phyloP scores from a whole-genome alignment of 2,329 filamentous ascomycete genomes.

The Ophiosphaerella narmari region DNA sequence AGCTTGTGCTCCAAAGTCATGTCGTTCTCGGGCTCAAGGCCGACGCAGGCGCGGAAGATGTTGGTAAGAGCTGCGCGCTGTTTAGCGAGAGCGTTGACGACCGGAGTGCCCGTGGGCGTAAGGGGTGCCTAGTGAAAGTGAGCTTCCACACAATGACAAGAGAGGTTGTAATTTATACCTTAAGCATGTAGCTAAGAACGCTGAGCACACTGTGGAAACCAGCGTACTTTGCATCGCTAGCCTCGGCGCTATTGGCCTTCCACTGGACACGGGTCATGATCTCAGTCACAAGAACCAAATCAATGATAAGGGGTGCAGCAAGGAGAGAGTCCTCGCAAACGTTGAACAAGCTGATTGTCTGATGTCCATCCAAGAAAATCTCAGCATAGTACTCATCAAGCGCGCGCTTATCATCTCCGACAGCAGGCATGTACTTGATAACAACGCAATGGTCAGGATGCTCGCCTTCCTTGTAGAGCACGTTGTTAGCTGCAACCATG shows the following conservation, averaged over 20 bases:
- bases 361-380: constrained; percentile 98
- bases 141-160: constrained; percentile 14
- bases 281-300: constrained; percentile 89
- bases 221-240: constrained; percentile 71
- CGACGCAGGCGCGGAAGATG: constrained; percentile 97
- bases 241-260: constrained; percentile 64
- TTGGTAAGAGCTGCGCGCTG: constrained; percentile 94
- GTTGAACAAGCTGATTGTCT: constrained; percentile 98
- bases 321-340: constrained; percentile 98
- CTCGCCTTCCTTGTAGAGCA: constrained; percentile 89
- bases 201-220: constrained; percentile 97
- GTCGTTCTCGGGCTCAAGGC: constrained; percentile 94
- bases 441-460: constrained; percentile 98
- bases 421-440: constrained; percentile 99
- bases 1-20: constrained; percentile 99
- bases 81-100: constrained; percentile 94
- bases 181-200: constrained; percentile 98
- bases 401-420: constrained; percentile 98
- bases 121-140: constrained; percentile 70
- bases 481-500: constrained; percentile 94
- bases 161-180: constrained; percentile 49
- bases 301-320: constrained; percentile 95
- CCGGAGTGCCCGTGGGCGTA: constrained; percentile 91
- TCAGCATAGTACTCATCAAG: constrained; percentile 99
- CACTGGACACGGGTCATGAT: constrained; percentile 99